A percentile compares a stretch with the other conserved stretches of the same genome.
These are phyloP conservation scores for Cornus kousa DNA, from an alignment of 148 eudicot genomes.

Conservation along the genomic window DNA sequence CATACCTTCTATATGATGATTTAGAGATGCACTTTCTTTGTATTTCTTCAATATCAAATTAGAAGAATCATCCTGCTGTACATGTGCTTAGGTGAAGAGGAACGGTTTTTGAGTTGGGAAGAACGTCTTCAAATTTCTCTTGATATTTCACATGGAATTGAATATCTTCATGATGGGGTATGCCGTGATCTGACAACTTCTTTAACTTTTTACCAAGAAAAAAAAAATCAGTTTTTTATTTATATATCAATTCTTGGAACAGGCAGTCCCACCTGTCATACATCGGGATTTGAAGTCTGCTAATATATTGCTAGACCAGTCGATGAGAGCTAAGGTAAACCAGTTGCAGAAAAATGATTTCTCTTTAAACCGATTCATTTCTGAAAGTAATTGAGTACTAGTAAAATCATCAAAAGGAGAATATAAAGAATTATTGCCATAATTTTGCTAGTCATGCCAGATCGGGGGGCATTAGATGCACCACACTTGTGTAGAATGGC, in stretches of 20 bases:
- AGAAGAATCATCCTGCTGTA: slow-evolving; percentile 5
- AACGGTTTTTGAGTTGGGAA: slow-evolving; percentile 72
- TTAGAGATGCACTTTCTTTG: not conserved
- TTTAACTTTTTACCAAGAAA: not conserved
- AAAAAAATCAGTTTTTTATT: not conserved
- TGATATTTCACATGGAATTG: slow-evolving; percentile 94
- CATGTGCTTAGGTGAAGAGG: slow-evolving; percentile 45
- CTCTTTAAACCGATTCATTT: not conserved
- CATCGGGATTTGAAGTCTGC: slow-evolving; percentile 96
- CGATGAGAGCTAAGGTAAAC: slow-evolving; percentile 91
- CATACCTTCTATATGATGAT: not conserved
- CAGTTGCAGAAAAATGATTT: not conserved
- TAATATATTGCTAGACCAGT: slow-evolving; percentile 79
- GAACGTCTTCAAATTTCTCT: slow-evolving; percentile 90
- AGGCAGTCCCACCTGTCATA: slow-evolving; percentile 97
- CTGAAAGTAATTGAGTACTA: too few relatives aligned
- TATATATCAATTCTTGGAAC: slow-evolving; percentile 32
- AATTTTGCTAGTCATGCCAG: not conserved
- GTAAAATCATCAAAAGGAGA: not conserved
- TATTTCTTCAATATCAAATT: not conserved
- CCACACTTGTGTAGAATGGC: not conserved
- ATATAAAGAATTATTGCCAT: not conserved
- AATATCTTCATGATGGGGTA: slow-evolving; percentile 99
- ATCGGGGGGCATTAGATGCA: not conserved
- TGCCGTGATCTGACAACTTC: slow-evolving; percentile 16